These are phyloP conservation scores for Anthoceros angustus DNA, from an alignment of 225 moss, liverwort and hornwort genomes.

Conservation along the genomic window DNA sequence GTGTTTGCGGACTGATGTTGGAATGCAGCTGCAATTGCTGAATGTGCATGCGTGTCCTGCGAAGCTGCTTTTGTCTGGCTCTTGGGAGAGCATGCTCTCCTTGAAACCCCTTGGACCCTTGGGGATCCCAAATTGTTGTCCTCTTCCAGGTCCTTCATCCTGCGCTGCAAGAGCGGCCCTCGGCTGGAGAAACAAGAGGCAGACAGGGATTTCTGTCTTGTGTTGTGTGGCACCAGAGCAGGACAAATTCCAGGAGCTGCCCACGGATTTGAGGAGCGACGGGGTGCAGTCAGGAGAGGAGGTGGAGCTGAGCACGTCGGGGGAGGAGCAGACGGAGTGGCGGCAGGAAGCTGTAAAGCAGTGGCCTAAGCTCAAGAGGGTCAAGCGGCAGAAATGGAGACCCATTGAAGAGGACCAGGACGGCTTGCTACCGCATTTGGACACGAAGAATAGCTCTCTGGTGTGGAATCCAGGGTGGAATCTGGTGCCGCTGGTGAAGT, in stretches of 20 bases:
- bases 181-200: neutral
- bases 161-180: neutral
- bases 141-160: too few species aligned
- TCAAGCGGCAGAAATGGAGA: neutral
- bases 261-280: neutral
- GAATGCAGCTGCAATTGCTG: too few species aligned
- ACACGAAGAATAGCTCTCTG: neutral
- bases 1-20: too few species aligned
- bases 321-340: neutral
- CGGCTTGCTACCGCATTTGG: neutral
- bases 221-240: neutral
- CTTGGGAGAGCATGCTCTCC: neutral
- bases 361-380: neutral
- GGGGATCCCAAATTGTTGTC: neutral
- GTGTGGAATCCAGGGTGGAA: neutral
- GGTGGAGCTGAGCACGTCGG: neutral
- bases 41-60: too few species aligned
- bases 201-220: neutral
- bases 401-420: neutral
- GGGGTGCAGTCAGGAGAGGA: neutral
- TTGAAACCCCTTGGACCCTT: neutral
- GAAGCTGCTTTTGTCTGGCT: too few species aligned
- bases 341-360: neutral
- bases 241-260: neutral
- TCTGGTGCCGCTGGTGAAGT: neutral